These are phyloP conservation scores for Blastomyces parvus DNA, from an alignment of 2,329 filamentous ascomycete species.

Conservation along the genomic window DNA sequence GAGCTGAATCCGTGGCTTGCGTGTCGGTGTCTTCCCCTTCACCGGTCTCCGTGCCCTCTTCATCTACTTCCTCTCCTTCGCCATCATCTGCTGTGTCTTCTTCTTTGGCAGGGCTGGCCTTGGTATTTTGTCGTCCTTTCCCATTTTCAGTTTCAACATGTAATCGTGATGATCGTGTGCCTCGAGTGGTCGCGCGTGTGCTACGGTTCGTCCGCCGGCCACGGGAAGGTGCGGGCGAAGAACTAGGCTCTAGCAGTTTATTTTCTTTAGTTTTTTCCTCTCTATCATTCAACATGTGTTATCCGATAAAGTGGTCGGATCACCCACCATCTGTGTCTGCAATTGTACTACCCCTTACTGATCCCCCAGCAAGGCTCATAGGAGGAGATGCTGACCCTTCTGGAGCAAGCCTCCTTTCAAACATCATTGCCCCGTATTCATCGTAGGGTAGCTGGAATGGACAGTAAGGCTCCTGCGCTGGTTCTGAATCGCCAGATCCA, in stretches of 20 bases:
- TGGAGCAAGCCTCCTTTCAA: constrained; percentile 37
- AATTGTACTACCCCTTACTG: constrained; percentile 37
- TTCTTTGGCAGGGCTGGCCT: constrained; percentile 26
- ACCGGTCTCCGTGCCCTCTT: constrained; percentile 30
- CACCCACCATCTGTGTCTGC: constrained; percentile 40
- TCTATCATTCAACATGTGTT: neutral
- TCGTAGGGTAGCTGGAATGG: constrained; percentile 55
- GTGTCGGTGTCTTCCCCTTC: constrained; percentile 32
- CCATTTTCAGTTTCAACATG: constrained; percentile 32
- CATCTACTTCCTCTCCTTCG: constrained; percentile 32
- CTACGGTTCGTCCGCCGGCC: constrained; percentile 27
- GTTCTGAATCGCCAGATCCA: constrained; percentile 45
- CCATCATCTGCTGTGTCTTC: constrained; percentile 34
- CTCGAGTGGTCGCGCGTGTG: constrained; percentile 25
- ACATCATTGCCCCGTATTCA: constrained; percentile 42
- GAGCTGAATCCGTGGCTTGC: constrained; percentile 29
- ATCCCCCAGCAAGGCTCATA: constrained; percentile 27
- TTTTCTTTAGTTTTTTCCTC: neutral
- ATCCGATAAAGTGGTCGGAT: constrained; percentile 2
- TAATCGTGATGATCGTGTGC: constrained; percentile 31
- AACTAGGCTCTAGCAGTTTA: constrained; percentile 29
- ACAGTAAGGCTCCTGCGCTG: constrained; percentile 48
- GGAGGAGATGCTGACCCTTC: constrained; percentile 36
- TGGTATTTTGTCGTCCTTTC: constrained; percentile 21
- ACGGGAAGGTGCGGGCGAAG: constrained; percentile 36